phyloP scores from a whole-genome alignment of 108 stramenopile species.

The Conticribra guillardii region DNA sequence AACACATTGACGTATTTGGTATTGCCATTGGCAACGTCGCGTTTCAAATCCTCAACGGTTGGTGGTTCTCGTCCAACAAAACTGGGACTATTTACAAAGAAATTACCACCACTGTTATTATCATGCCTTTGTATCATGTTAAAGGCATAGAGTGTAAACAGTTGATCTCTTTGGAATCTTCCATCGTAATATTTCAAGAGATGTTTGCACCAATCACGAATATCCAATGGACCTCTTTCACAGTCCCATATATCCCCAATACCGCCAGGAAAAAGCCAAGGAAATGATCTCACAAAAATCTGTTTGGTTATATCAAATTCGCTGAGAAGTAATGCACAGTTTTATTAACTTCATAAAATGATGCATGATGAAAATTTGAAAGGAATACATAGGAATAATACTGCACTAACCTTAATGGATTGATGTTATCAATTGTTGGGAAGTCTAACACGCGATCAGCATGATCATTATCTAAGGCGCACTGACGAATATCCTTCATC shows the following conservation, averaged over 20 bases:
- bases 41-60: slow-evolving; percentile 23
- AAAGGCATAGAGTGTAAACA: slow-evolving; percentile 13
- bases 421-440: too few species aligned
- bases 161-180: too few species aligned
- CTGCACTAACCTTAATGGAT: too few species aligned
- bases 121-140: too few species aligned
- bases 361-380: too few species aligned
- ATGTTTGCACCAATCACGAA: slow-evolving; percentile 21
- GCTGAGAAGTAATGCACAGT: background rate
- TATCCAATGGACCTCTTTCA: background rate
- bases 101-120: slow-evolving; percentile 19
- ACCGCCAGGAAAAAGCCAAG: slow-evolving; percentile 34
- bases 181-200: too few species aligned
- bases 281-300: slow-evolving; percentile 14
- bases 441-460: too few species aligned
- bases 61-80: slow-evolving; percentile 7
- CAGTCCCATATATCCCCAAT: too few species aligned
- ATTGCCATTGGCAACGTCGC: slow-evolving; percentile 11
- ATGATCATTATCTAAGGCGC: too few species aligned
- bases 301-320: slow-evolving; percentile 12
- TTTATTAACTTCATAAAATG: background rate
- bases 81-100: slow-evolving; percentile 2
- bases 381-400: too few species aligned
- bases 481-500: too few species aligned
- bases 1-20: background rate